A percentile compares a stretch with the other conserved stretches of the same genome.
These are phyloP conservation scores for Dalbergia cultrata DNA, from an alignment of 306 rosid species.

Conservation along the genomic window DNA sequence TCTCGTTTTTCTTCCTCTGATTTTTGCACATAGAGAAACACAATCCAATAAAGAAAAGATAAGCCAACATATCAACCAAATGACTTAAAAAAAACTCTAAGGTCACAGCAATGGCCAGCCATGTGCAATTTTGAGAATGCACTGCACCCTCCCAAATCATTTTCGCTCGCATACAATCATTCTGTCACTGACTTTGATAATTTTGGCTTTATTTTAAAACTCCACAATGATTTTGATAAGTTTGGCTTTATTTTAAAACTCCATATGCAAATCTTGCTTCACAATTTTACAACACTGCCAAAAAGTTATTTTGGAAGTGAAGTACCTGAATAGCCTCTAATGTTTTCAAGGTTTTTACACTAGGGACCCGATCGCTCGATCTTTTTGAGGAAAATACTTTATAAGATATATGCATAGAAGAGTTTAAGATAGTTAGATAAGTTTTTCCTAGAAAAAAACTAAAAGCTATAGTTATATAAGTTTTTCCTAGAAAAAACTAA, in stretches of 20 bases:
- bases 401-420: background rate
- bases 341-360: background rate
- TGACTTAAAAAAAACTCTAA: conserved; percentile 15
- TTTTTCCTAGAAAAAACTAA: too few relatives aligned
- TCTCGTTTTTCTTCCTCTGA: background rate
- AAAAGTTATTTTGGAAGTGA: conserved; percentile 6
- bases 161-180: background rate
- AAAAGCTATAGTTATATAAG: too few relatives aligned
- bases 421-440: too few relatives aligned
- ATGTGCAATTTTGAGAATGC: background rate
- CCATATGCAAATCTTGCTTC: conserved; percentile 17
- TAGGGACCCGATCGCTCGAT: too few relatives aligned
- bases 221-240: background rate
- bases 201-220: background rate
- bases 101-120: conserved; percentile 31
- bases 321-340: background rate
- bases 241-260: background rate
- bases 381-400: too few relatives aligned
- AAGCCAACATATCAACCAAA: conserved; percentile 18
- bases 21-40: conserved; percentile 21
- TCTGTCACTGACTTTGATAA: background rate
- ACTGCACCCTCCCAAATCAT: conserved; percentile 13
- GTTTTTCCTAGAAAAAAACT: too few relatives aligned
- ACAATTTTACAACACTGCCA: background rate
- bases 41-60: conserved; percentile 11